These are phyloP conservation scores for Chrysoporthe puriensis DNA, from an alignment of 2,329 filamentous ascomycete species.

Conservation along the genomic window DNA sequence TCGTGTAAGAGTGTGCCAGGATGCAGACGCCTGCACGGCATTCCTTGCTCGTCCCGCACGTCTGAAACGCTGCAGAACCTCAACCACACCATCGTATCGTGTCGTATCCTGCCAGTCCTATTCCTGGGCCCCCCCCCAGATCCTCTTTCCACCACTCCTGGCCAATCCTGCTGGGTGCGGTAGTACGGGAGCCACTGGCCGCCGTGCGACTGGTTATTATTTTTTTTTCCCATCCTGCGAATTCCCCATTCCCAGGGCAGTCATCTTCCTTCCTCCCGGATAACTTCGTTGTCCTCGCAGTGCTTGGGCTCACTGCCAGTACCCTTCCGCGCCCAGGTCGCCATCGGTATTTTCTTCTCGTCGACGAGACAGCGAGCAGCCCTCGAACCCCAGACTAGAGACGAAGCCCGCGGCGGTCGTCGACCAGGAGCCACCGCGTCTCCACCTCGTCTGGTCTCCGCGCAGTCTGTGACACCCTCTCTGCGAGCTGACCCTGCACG, in stretches of 20 bases:
- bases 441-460: conserved; percentile 25
- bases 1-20: not conserved
- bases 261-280: not conserved
- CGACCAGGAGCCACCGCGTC: conserved; percentile 2
- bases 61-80: conserved; percentile 45
- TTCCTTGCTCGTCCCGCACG: conserved; percentile 38
- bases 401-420: no score
- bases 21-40: conserved; percentile 25
- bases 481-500: conserved; percentile 28
- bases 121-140: not conserved
- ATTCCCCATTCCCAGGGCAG: not conserved
- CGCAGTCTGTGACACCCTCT: conserved; percentile 23
- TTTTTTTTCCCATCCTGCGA: not conserved
- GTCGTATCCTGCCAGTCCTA: conserved; percentile 25
- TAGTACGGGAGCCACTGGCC: not conserved
- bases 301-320: conserved; percentile 17
- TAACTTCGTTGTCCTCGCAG: conserved; percentile 8
- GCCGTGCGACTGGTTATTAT: not conserved
- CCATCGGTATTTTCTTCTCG: conserved; percentile 12
- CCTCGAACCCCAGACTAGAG: not conserved
- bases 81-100: conserved; percentile 33
- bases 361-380: conserved; percentile 19
- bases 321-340: not conserved
- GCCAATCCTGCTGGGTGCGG: conserved; percentile 1
- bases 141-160: conserved; percentile 4